These are phyloP conservation scores for Cryphonectria radicalis DNA, from an alignment of 2,329 filamentous ascomycete genomes.

Conservation along the genomic window DNA sequence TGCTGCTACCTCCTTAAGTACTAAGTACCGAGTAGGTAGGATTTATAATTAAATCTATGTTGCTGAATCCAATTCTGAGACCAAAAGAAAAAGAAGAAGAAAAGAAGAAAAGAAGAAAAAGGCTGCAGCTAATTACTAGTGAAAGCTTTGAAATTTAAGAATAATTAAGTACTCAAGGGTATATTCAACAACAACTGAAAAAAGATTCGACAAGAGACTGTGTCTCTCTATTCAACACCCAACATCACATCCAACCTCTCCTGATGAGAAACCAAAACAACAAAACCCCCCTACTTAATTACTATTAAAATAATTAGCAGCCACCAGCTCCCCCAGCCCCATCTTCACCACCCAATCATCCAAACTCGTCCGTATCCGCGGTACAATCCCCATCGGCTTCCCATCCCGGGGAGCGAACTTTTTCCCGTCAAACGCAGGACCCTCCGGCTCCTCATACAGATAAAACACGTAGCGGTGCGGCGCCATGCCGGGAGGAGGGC, in stretches of 20 bases:
- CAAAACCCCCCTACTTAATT: neutral
- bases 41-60: no score
- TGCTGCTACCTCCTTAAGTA: no score
- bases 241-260: neutral
- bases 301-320: slow-evolving; percentile 18
- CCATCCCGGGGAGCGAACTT: slow-evolving; percentile 17
- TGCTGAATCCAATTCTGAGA: no score
- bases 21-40: no score
- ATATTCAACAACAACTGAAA: neutral
- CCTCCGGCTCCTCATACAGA: slow-evolving; percentile 48
- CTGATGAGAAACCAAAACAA: neutral
- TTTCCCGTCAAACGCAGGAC: neutral
- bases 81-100: no score
- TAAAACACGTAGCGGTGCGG: slow-evolving; percentile 56
- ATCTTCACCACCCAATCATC: slow-evolving; percentile 21
- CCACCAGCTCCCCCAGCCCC: slow-evolving; percentile 19
- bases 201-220: no score
- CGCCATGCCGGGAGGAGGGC: slow-evolving; percentile 48
- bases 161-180: neutral
- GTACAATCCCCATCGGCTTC: slow-evolving; percentile 1
- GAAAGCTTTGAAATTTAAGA: no score
- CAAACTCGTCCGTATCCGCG: slow-evolving; percentile 16
- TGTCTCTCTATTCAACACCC: no score
- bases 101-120: no score
- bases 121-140: no score